Percentiles rank a stretch among this genome's conserved stretches.
Evolutionary conservation across 768 basidiomycete genomes (phyloP).

Genomic region (Termitomyces sp.): DNA sequence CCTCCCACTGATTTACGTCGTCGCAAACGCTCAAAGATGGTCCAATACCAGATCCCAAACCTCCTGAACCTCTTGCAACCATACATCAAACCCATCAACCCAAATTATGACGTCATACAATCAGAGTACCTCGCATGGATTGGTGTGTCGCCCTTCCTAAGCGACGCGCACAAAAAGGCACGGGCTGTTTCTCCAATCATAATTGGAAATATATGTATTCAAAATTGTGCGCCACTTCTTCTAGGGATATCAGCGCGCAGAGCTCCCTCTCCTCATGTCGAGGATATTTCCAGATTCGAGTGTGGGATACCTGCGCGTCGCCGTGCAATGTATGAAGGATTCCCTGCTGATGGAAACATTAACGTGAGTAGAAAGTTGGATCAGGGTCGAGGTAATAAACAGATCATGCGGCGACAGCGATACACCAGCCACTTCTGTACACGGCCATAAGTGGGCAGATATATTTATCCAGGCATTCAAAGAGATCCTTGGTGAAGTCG

Average conservation of each 20-base stretch:
- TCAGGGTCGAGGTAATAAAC: not conserved
- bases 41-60: no score
- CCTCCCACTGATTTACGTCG: no score
- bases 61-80: no score
- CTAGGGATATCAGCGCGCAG: conserved; percentile 7
- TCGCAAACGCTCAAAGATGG: no score
- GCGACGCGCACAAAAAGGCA: conserved; percentile 9
- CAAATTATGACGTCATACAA: conserved; percentile 3
- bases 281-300: conserved; percentile 4
- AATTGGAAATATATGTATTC: no score
- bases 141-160: conserved; percentile 5
- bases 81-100: conserved; percentile 5
- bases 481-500: conserved; percentile 1
- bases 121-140: conserved; percentile 9
- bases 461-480: conserved; percentile 2
- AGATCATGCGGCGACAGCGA: no score
- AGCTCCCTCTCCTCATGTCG: conserved; percentile 8
- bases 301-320: not conserved
- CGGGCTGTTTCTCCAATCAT: not conserved
- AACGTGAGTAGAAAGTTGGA: conserved; percentile 5
- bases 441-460: conserved; percentile 7
- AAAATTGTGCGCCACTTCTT: no score
- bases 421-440: conserved; percentile 1
- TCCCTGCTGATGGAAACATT: conserved; percentile 8
- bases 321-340: conserved; percentile 8